These are phyloP conservation scores for Phylloporus sp. DNA, from an alignment of 768 basidiomycete species.

Conservation along the genomic window DNA sequence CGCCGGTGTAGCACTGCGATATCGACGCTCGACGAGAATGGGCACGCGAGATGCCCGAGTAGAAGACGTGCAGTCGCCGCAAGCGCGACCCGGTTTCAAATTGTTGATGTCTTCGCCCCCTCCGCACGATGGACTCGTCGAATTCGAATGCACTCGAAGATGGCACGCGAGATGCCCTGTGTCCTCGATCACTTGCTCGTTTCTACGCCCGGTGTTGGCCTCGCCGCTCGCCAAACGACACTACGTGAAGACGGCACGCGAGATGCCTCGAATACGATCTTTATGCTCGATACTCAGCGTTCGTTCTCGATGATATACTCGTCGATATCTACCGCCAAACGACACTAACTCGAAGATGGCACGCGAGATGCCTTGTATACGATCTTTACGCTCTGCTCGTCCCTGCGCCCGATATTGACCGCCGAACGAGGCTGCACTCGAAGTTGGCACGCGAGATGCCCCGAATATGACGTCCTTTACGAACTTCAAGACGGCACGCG, in stretches of 20 bases:
- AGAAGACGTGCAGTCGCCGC: background rate
- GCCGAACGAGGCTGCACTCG: too few relatives aligned
- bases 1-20: background rate
- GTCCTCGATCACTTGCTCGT: background rate
- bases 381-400: too few relatives aligned
- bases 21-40: too few relatives aligned
- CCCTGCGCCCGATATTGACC: too few relatives aligned
- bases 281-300: too few relatives aligned
- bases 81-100: background rate
- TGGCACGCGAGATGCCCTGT: conserved; percentile 4
- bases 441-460: conserved; percentile 2
- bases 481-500: conserved; percentile 3
- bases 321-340: too few relatives aligned
- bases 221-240: too few relatives aligned
- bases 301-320: too few relatives aligned
- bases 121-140: background rate
- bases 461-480: too few relatives aligned
- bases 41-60: conserved; percentile 2
- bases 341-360: background rate
- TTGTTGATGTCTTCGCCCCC: background rate
- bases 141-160: too few relatives aligned
- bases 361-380: conserved; percentile 11
- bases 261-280: background rate
- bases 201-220: too few relatives aligned
- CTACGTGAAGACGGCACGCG: conserved; percentile 3